These are phyloP conservation scores for Exophiala sideris DNA, from an alignment of 2,329 filamentous ascomycete genomes.

Conservation along the genomic window DNA sequence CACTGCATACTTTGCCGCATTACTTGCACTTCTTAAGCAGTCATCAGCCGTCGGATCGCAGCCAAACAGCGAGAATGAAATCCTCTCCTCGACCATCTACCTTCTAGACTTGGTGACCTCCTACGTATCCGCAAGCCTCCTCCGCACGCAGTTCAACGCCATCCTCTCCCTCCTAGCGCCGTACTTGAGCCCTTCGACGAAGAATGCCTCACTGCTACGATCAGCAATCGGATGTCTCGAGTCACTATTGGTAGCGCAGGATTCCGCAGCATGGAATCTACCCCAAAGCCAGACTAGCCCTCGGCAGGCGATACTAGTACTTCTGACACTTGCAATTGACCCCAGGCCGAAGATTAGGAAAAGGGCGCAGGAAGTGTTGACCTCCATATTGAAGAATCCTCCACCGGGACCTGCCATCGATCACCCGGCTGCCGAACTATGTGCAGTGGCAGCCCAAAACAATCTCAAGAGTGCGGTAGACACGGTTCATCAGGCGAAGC, in stretches of 20 bases:
- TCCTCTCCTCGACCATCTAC: conserved; percentile 85
- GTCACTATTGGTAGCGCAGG: conserved; percentile 84
- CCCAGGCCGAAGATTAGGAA: conserved; percentile 90
- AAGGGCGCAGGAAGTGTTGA: conserved; percentile 83
- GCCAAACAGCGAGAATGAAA: conserved; percentile 68
- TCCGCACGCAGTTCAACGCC: conserved; percentile 91
- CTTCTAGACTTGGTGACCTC: conserved; percentile 89
- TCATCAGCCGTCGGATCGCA: conserved; percentile 61
- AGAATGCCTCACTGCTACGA: conserved; percentile 80
- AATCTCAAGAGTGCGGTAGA: conserved; percentile 71
- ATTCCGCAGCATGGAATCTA: conserved; percentile 82
- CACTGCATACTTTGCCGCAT: conserved; percentile 93
- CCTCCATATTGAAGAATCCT: conserved; percentile 75
- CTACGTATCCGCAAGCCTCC: conserved; percentile 76
- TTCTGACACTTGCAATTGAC: conserved; percentile 81
- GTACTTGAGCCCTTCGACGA: conserved; percentile 72
- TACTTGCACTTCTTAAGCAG: conserved; percentile 81
- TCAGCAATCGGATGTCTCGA: conserved; percentile 91
- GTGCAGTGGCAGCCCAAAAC: conserved; percentile 82
- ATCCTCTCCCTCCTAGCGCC: conserved; percentile 85
- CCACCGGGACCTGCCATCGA: conserved; percentile 90
- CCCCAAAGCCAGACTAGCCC: conserved; percentile 80
- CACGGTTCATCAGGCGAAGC: conserved; percentile 65
- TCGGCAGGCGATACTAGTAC: conserved; percentile 77
- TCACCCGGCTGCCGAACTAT: conserved; percentile 93